phyloP scores from a whole-genome alignment of 2,329 filamentous ascomycete genomes.

The Exophiala lecanii-corni region DNA sequence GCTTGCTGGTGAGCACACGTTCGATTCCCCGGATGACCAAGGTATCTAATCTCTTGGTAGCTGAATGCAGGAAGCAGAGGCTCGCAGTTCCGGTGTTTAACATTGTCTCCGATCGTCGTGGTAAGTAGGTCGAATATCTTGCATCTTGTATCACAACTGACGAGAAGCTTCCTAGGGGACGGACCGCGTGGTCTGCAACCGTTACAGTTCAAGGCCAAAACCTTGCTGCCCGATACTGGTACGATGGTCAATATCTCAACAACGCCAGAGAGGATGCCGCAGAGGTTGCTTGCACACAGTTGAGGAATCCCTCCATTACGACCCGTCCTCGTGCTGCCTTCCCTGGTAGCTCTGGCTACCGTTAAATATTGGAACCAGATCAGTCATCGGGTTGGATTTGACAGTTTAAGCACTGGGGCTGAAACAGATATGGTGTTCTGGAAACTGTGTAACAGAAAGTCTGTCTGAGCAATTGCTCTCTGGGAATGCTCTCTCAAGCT shows the following conservation, averaged over 20 bases:
- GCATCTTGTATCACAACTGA: constrained; percentile 18
- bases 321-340: constrained; percentile 9
- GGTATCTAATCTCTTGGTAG: constrained; percentile 14
- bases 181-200: constrained; percentile 83
- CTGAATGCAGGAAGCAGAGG: constrained; percentile 23
- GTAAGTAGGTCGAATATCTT: constrained; percentile 25
- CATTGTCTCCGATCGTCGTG: constrained; percentile 68
- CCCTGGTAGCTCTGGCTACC: constrained; percentile 12
- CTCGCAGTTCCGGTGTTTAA: constrained; percentile 55
- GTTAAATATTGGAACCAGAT: constrained; percentile 1
- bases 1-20: constrained; percentile 47
- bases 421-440: no score
- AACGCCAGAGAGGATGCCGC: constrained; percentile 91
- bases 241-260: constrained; percentile 80
- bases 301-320: constrained; percentile 31
- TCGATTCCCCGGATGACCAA: constrained; percentile 6
- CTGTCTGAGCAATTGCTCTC: no score
- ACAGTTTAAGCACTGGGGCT: no score
- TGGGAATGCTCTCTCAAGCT: no score
- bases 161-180: constrained; percentile 59
- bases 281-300: constrained; percentile 58
- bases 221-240: constrained; percentile 78
- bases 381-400: no score
- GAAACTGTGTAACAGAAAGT: no score
- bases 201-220: constrained; percentile 65